These are phyloP conservation scores for Podospora australis DNA, from an alignment of 495 filamentous ascomycete species.

Conservation along the genomic window DNA sequence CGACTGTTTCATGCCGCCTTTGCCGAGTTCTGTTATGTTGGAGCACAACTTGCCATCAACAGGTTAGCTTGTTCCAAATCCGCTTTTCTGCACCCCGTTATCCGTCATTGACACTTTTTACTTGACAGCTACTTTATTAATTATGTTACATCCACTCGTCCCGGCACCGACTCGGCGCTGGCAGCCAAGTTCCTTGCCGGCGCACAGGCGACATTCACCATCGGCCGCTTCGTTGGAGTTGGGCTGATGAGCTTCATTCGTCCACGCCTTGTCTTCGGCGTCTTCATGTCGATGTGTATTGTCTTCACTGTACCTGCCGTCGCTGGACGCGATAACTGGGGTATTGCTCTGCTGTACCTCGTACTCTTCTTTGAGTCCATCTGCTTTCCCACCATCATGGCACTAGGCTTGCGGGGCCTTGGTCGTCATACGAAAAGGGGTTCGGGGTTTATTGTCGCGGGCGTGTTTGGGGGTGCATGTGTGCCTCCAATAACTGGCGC, in stretches of 20 bases:
- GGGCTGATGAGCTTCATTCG: constrained; percentile 43
- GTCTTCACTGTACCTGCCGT: constrained; percentile 55
- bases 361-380: constrained; percentile 66
- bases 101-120: too few relatives aligned
- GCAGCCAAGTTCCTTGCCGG: constrained; percentile 54
- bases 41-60: constrained; percentile 60
- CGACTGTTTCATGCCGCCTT: constrained; percentile 59
- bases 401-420: constrained; percentile 60
- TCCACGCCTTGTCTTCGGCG: constrained; percentile 46
- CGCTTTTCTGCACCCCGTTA: too few relatives aligned
- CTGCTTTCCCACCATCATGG: constrained; percentile 67
- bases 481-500: constrained; percentile 58
- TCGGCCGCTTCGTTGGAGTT: constrained; percentile 56
- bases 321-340: constrained; percentile 42
- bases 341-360: constrained; percentile 54
- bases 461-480: constrained; percentile 57
- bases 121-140: constrained; percentile 36
- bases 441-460: constrained; percentile 57
- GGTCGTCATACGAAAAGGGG: constrained; percentile 66
- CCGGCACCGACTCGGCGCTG: constrained; percentile 14
- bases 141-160: constrained; percentile 24
- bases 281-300: constrained; percentile 45
- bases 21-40: constrained; percentile 67
- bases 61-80: not conserved
- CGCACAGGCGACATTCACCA: constrained; percentile 59